Evolutionary conservation across 2,329 filamentous ascomycete species (phyloP), one percentile per base, ranked within the genome.

Genomic region (Paecilomyces variotii): DNA sequence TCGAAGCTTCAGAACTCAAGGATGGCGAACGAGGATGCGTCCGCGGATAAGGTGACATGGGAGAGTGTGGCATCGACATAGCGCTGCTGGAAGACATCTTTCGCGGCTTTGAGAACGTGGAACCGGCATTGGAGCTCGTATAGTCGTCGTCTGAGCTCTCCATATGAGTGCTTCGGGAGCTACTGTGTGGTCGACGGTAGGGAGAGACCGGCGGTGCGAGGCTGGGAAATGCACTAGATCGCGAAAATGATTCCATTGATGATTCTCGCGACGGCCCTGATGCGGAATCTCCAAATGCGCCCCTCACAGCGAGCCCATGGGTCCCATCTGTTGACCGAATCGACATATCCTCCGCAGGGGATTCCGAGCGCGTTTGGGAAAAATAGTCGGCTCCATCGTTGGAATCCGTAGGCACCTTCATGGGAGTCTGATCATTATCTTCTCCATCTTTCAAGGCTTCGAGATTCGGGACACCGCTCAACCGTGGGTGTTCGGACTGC

Each of bases 11-110:
- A 1, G 93, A 97, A 61, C 86, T 87, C 39, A 90, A 82, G 0
- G 94, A 97, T 1, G 91, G 91, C 0, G 92, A 96, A 67, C 91
- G 84, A 59, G 86, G 84, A 66, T 87, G 83, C 28, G 84, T 80
- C 14, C 83, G 80, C 59, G 82, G 74, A 56, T 80, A 82, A 1
- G 87, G 87, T 26, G 88, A 88, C 61, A 84, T 79, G 53, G 86
- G 85, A 25, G 86, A 87, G 55, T 83, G 79, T 6, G 83, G 79
- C 61, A 80, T 73, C 2, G 84, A 87, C 32, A 85, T 73, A 54
- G 79, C 82, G 63, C 84, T 92, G 64, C 87, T 87, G 14, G 84
- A 83, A 1, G 92, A 96, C 55, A 91, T 77, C 69, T 94, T 94
- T 51, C 91, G 84, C n/a, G 84, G 79, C 28, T 85, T 82, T 5